These are phyloP conservation scores for Dipodascus geniculatus DNA, from an alignment of 805 yeast genomes.

Conservation along the genomic window DNA sequence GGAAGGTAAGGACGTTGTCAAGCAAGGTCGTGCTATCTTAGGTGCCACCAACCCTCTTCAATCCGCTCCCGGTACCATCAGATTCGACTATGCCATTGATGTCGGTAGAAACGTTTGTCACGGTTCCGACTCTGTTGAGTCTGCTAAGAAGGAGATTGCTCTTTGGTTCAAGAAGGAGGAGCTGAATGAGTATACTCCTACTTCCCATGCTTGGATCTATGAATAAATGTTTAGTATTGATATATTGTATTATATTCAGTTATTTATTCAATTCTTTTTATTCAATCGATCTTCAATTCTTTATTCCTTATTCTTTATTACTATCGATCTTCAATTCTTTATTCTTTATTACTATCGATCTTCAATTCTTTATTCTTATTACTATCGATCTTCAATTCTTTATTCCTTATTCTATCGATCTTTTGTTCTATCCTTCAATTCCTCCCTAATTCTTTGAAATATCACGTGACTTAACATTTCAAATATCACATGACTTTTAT, in stretches of 20 bases:
- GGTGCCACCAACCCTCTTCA: slow-evolving; percentile 99
- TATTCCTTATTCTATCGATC: background rate
- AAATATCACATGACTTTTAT: too few species aligned
- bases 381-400: too few species aligned
- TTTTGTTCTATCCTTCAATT: background rate
- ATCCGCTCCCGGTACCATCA: slow-evolving; percentile 98
- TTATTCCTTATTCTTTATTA: too few species aligned
- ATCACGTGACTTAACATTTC: background rate
- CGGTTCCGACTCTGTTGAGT: slow-evolving; percentile 99
- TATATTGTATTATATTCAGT: background rate
- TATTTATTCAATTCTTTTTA: background rate
- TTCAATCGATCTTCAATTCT: too few species aligned
- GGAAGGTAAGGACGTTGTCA: slow-evolving; percentile 99
- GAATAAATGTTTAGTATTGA: slow-evolving; percentile 41
- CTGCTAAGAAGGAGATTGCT: slow-evolving; percentile 89
- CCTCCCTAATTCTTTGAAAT: background rate
- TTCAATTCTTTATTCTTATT: too few species aligned
- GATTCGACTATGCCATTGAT: slow-evolving; percentile 98
- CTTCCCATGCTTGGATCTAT: slow-evolving; percentile 83
- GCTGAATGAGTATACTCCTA: slow-evolving; percentile 81
- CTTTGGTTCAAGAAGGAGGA: slow-evolving; percentile 99
- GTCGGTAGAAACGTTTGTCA: slow-evolving; percentile 99
- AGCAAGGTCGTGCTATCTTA: slow-evolving; percentile 93
- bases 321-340: too few species aligned
- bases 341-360: too few species aligned